Percentiles rank a stretch among this genome's conserved stretches.
Conservation (phyloP, 129 eudicot genomes). For the Flaveria bidentis region DNA sequence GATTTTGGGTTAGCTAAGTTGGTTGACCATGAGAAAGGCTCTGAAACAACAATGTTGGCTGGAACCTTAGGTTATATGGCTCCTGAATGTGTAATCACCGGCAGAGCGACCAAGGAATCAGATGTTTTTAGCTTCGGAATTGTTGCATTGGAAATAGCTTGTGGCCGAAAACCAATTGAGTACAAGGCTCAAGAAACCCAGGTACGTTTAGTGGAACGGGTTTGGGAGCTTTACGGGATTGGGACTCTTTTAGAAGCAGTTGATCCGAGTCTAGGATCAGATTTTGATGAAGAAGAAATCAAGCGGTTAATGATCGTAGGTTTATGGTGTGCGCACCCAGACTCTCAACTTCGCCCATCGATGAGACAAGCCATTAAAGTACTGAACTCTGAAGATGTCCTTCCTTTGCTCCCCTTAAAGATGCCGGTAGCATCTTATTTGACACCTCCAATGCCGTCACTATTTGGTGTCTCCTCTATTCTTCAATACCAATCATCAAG, state of each 20-base stretch:
- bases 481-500: neutral
- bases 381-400: neutral
- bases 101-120: neutral
- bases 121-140: conserved; percentile 1
- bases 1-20: conserved; percentile 14
- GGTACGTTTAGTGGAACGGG: neutral
- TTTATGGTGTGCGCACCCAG: neutral
- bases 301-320: neutral
- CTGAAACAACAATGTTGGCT: neutral
- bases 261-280: neutral
- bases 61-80: conserved; percentile 10
- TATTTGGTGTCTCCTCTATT: neutral
- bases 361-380: neutral
- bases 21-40: conserved; percentile 3
- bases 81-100: neutral
- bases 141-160: conserved; percentile 1
- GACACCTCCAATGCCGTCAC: neutral
- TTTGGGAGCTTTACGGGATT: neutral
- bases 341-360: neutral
- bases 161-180: neutral
- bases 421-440: neutral
- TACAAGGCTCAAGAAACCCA: neutral
- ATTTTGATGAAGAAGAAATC: neutral
- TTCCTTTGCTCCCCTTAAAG: neutral
- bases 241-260: neutral